phyloP scores from a whole-genome alignment of 768 basidiomycete genomes.

The Rhizopogon sp. region DNA sequence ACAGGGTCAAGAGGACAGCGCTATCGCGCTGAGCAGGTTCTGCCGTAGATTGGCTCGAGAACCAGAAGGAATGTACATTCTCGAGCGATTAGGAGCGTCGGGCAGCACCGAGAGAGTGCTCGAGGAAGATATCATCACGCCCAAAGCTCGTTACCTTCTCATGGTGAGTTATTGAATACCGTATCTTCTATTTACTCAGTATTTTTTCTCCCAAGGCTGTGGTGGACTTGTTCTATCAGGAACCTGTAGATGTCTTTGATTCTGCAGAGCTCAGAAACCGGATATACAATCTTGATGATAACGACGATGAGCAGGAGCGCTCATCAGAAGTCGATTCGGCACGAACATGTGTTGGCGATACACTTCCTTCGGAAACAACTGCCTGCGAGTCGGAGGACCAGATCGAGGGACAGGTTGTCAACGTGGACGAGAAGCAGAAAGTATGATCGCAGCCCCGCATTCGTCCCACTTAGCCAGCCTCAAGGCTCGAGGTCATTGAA shows the following conservation, averaged over 20 bases:
- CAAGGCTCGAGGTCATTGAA: not conserved
- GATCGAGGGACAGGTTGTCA: not conserved
- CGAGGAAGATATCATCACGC: slow-evolving; percentile 13
- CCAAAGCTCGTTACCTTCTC: slow-evolving; percentile 16
- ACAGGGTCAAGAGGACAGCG: slow-evolving; percentile 7
- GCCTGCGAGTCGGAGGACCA: not conserved
- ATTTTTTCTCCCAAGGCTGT: slow-evolving; percentile 10
- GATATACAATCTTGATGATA: slow-evolving; percentile 11
- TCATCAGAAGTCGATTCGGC: not conserved
- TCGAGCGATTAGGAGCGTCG: slow-evolving; percentile 11
- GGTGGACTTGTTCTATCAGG: slow-evolving; percentile 13
- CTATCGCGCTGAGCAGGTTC: slow-evolving; percentile 15
- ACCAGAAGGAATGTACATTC: slow-evolving; percentile 14
- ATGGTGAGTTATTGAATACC: slow-evolving; percentile 11
- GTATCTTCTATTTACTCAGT: not conserved
- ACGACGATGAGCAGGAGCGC: not conserved
- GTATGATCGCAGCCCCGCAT: not conserved
- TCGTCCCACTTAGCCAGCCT: not conserved
- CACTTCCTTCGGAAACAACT: not conserved
- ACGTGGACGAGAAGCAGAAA: not conserved
- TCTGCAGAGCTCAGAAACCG: slow-evolving; percentile 14
- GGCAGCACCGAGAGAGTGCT: slow-evolving; percentile 11
- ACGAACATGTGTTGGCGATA: not conserved
- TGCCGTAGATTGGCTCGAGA: slow-evolving; percentile 12
- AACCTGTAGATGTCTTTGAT: slow-evolving; percentile 18